Conservation (phyloP, 2,329 filamentous ascomycete species). For the Aspergillus clavatus region DNA sequence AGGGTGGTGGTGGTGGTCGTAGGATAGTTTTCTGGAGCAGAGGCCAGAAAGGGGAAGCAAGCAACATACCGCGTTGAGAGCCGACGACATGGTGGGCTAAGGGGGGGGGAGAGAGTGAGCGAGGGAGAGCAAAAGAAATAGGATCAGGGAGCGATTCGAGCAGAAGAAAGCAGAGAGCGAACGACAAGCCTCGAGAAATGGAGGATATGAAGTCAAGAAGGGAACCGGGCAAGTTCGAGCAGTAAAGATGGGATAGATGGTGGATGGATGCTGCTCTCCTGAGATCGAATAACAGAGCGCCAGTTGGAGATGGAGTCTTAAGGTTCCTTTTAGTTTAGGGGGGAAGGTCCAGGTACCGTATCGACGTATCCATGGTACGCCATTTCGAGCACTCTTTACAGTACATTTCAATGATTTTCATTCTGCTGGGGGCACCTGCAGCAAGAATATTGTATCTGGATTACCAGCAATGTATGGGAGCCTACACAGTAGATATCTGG, state of each 20-base stretch:
- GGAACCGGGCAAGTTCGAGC: conserved; percentile 5
- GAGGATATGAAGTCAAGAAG: conserved; percentile 14
- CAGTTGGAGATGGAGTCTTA: neutral
- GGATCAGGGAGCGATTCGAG: conserved; percentile 19
- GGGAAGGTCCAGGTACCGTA: neutral
- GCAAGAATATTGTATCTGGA: neutral
- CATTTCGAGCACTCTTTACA: neutral
- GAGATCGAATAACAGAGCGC: conserved; percentile 11
- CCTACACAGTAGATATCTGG: no score
- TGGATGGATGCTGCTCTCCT: conserved; percentile 19
- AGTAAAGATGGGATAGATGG: conserved; percentile 4
- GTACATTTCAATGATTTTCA: neutral
- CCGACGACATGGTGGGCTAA: conserved; percentile 48
- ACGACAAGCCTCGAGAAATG: conserved; percentile 9
- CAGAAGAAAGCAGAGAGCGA: conserved; percentile 19
- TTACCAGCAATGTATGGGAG: neutral
- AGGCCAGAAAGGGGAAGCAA: conserved; percentile 22
- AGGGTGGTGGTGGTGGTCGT: conserved; percentile 17
- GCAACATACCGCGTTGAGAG: conserved; percentile 50
- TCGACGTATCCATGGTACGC: neutral
- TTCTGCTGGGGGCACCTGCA: neutral
- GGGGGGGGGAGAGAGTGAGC: conserved; percentile 19
- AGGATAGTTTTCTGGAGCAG: conserved; percentile 15
- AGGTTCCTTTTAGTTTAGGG: conserved; percentile 4
- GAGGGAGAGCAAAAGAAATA: conserved; percentile 14